Conservation (phyloP, 352 stramenopile species). For the Phytophthora europaea region DNA sequence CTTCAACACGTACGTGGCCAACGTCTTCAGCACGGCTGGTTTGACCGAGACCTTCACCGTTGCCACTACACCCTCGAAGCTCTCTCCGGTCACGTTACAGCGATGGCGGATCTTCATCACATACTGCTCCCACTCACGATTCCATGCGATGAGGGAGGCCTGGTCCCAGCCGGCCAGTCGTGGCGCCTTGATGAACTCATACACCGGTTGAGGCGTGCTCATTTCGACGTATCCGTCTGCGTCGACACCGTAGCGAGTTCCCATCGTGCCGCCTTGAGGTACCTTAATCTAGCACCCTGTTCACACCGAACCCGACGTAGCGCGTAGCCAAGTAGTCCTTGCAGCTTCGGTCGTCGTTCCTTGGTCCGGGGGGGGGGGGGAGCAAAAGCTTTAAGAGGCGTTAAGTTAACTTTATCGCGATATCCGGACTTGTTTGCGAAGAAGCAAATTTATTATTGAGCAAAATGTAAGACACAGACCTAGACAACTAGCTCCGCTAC, state of each 20-base stretch:
- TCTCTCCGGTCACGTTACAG: conserved; percentile 24
- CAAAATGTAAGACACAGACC: background rate
- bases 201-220: conserved; percentile 9
- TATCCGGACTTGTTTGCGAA: background rate
- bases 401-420: background rate
- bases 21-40: conserved; percentile 12
- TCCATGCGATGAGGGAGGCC: conserved; percentile 19
- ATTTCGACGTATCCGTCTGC: conserved; percentile 8
- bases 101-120: conserved; percentile 25
- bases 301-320: background rate
- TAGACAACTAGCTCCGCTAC: background rate
- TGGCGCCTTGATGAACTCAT: conserved; percentile 10
- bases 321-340: background rate
- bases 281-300: background rate
- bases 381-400: background rate
- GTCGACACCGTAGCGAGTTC: conserved; percentile 1
- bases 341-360: background rate
- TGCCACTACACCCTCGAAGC: conserved; percentile 12
- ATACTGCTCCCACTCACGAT: conserved; percentile 24
- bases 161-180: conserved; percentile 20
- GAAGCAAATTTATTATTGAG: background rate
- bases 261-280: background rate
- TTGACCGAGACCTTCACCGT: conserved; percentile 16
- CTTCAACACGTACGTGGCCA: conserved; percentile 18
- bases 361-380: background rate